Base-by-base conservation (phyloP, 2,329 filamentous ascomycete genomes). In the Colletotrichum neosansevieriae region DNA sequence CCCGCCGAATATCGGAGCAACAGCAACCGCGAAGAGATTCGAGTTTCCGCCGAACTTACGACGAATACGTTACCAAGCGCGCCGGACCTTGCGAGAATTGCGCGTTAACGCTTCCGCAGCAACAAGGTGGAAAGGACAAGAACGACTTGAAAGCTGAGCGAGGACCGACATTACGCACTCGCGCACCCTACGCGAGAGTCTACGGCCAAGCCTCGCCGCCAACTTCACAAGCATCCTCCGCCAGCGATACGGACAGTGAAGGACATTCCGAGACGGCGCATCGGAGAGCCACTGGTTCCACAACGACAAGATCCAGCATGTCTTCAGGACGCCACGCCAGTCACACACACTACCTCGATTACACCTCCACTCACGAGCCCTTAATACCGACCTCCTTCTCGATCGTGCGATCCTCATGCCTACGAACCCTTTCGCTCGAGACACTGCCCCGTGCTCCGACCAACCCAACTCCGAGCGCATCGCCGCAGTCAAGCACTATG, bases 61-160 rank as follows among this genome's bases (percentile, higher is more conserved):
- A 90, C 72, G 88, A 90, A 69, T 86, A 86, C n/a, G 88, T 89
- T 29, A 89, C 86, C 49, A 88, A 86, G 76, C 85, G 86, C 66
- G 87, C 89, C 59, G 87, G 85, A 7, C 89, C 89, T 21, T 92
- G 89, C 75, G 87, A 90, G 70, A 92, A 91, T 76, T 92, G 89
- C 75, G 89, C 89, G 66, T 84, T 92, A 73, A 91, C 89, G 0
- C 78, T 92, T 7, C 89, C 89, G 0, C 83, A 83, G 72, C 80
- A 81, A 56, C 82, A 83, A 62, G 75, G 79, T 24, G 63, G 71
- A 58, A 49, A 72, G 70, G 51, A 69, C 60, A 58, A 72, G 53
- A 65, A 61, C 65, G 76, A 75, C 24, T 54, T 75, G 63, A 76
- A 76, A 38, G 81, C 83, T n/a, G 73, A 76, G 2, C 80, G 81